These are phyloP conservation scores for Sonneratia alba DNA, from an alignment of 345 rosid species.

Conservation along the genomic window DNA sequence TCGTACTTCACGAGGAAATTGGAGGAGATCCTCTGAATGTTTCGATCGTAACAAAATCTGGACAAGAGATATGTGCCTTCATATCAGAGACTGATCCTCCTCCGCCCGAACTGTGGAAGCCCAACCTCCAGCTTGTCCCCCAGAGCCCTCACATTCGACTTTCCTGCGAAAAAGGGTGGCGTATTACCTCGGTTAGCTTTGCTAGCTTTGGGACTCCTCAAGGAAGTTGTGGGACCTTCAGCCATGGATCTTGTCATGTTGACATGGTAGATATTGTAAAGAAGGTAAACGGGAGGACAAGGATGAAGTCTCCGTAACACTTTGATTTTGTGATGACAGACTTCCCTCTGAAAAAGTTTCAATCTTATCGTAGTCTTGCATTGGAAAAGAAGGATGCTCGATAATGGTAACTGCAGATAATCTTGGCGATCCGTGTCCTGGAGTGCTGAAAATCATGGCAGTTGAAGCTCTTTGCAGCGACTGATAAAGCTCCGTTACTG, in stretches of 20 bases:
- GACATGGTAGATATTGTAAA: slow-evolving; percentile 20
- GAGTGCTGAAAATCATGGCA: slow-evolving; percentile 30
- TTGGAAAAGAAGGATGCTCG: slow-evolving; percentile 41
- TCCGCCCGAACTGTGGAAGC: slow-evolving; percentile 42
- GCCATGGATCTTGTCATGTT: slow-evolving; percentile 34
- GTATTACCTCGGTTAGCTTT: slow-evolving; percentile 33
- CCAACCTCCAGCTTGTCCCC: slow-evolving; percentile 17
- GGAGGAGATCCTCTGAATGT: slow-evolving; percentile 52
- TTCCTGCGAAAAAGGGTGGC: slow-evolving; percentile 51
- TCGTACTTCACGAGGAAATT: slow-evolving; percentile 54
- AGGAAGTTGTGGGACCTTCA: slow-evolving; percentile 44
- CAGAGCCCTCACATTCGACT: slow-evolving; percentile 36
- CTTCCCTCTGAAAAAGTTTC: slow-evolving; percentile 1
- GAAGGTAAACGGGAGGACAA: slow-evolving; percentile 21
- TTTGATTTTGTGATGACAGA: background rate
- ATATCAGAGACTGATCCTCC: slow-evolving; percentile 46
- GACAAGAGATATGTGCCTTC: slow-evolving; percentile 43
- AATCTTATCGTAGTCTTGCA: slow-evolving; percentile 36
- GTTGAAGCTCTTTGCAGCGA: slow-evolving; percentile 41
- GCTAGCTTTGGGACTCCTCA: slow-evolving; percentile 54
- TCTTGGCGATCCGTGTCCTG: slow-evolving; percentile 44
- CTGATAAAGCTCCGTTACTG: background rate
- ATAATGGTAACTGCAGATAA: slow-evolving; percentile 26
- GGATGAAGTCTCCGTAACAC: background rate
- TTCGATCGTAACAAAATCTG: slow-evolving; percentile 28